Conservation (phyloP, 352 stramenopile species). For the Phytopythium boreale region DNA sequence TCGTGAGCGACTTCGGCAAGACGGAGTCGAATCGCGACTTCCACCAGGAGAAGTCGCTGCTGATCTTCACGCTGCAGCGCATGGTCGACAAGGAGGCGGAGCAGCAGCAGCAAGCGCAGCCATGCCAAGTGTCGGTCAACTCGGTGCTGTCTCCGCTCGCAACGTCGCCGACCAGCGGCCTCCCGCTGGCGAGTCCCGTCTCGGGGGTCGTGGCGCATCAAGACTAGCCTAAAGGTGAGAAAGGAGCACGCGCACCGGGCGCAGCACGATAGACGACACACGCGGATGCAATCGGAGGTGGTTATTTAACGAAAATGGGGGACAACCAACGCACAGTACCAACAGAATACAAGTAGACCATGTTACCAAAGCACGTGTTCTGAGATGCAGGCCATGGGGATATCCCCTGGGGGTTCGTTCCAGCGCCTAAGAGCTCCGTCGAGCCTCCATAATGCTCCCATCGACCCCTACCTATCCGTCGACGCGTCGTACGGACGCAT, state of each 20-base stretch:
- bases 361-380: not conserved
- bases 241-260: slow-evolving; percentile 5
- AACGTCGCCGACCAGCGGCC: slow-evolving; percentile 39
- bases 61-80: slow-evolving; percentile 68
- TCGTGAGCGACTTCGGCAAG: slow-evolving; percentile 76
- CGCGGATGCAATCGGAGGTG: not conserved
- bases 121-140: slow-evolving; percentile 12
- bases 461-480: no score
- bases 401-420: no score
- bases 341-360: slow-evolving; percentile 1
- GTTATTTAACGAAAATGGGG: not conserved
- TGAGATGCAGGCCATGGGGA: no score
- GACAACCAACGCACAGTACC: slow-evolving; percentile 1
- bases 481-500: no score
- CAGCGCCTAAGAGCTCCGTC: no score
- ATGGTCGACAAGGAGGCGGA: slow-evolving; percentile 41
- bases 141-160: slow-evolving; percentile 8
- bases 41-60: slow-evolving; percentile 65
- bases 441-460: no score
- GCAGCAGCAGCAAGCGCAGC: slow-evolving; percentile 10
- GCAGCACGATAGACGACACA: not conserved
- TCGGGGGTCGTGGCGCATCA: slow-evolving; percentile 36
- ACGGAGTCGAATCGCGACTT: slow-evolving; percentile 71
- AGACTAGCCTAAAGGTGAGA: slow-evolving; percentile 21
- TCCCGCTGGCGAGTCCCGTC: slow-evolving; percentile 28